Evolutionary conservation across 164 flowering plant genomes (phyloP), one percentile per base, ranked within the genome.

Genomic region (Tetrastigma voinierianum): DNA sequence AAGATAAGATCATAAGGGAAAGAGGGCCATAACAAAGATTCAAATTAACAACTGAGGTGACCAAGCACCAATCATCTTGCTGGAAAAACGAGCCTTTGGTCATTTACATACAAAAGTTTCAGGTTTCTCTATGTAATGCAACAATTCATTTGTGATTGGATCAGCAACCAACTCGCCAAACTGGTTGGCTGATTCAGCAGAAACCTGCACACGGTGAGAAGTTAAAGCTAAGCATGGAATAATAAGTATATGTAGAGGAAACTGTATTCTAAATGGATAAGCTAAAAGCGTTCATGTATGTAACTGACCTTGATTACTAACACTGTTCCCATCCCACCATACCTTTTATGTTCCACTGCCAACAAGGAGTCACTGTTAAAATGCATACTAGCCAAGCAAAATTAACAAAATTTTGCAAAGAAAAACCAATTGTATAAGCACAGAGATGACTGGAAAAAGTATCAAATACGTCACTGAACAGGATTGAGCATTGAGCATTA

Each of bases 81-180:
- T 55, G 15, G 32, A 64, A 57, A 32, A 32, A 32, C 6, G 40
- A 3, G 40, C 40, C 46, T n/a, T 3, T 17, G 16, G 66, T 47
- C n/a, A 19, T 19, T 14, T 46, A 82, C 94, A 94, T 97, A n/a
- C n/a, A 87, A 94, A 94, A 61, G 97, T 90, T 78, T 94, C 98
- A 49, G 98, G 98, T 77, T 91, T 94, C 77, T 91, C 97, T 0
- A 96, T 86, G 73, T 91, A 94, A 73, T 94, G 98, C 86, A 94
- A 70, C 69, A 94, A 70, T 72, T 94, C 98, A 69, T 91, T 86
- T 65, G 96, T 90, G 72, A 49, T 67, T 49, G 95, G 88, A 86
- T 94, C 98, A 65, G 97, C 96, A 59, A 94, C 88, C 72, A 91
- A 74, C 75, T 87, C 97, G 12, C 98, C 98, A 80, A 94, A 94